These are phyloP conservation scores for Suillus placidus DNA, from an alignment of 768 basidiomycete genomes.

Conservation along the genomic window DNA sequence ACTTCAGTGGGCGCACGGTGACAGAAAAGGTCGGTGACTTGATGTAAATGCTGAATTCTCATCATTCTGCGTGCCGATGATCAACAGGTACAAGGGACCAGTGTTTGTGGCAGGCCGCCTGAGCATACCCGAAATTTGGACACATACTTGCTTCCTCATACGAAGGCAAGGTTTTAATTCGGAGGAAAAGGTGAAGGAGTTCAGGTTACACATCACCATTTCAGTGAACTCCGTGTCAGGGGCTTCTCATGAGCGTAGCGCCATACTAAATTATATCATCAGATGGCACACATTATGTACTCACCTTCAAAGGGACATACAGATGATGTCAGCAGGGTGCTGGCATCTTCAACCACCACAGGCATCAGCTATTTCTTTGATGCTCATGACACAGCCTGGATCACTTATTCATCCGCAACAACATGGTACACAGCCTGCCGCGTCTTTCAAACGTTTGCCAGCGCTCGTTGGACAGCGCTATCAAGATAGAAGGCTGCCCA, in stretches of 20 bases:
- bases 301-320: constrained; percentile 89
- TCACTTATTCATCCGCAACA: constrained; percentile 76
- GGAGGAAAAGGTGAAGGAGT: constrained; percentile 98
- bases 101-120: constrained; percentile 90
- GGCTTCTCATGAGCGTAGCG: constrained; percentile 99
- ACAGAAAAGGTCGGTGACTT: constrained; percentile 61
- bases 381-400: constrained; percentile 85
- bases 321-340: constrained; percentile 97
- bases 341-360: constrained; percentile 89
- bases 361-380: constrained; percentile 98
- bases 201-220: constrained; percentile 87
- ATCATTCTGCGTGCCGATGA: not conserved
- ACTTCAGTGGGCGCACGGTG: constrained; percentile 66
- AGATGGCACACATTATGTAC: constrained; percentile 93
- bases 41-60: not conserved
- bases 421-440: constrained; percentile 41
- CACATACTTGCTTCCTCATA: constrained; percentile 97
- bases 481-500: constrained; percentile 90
- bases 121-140: constrained; percentile 98
- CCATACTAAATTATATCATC: constrained; percentile 93
- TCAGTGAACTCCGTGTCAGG: constrained; percentile 98
- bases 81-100: constrained; percentile 84
- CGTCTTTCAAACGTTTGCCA: constrained; percentile 84
- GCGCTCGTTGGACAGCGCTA: constrained; percentile 95
- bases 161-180: constrained; percentile 96